These are phyloP conservation scores for Zygosaccharomyces siamensis DNA, from an alignment of 805 yeast genomes.

Conservation along the genomic window DNA sequence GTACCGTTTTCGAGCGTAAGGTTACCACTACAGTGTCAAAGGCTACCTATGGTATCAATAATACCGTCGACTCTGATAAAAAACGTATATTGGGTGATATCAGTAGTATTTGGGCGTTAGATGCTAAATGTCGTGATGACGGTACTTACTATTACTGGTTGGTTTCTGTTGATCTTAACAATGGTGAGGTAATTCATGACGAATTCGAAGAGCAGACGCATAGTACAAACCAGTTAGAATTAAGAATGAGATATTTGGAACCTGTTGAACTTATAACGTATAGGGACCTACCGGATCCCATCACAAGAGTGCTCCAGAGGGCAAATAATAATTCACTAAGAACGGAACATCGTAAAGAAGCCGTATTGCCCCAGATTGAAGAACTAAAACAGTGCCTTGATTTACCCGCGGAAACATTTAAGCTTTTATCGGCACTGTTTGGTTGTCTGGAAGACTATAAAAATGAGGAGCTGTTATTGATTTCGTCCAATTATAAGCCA, in stretches of 20 bases:
- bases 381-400: slow-evolving; percentile 30
- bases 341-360: background rate
- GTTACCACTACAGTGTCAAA: slow-evolving; percentile 70
- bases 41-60: slow-evolving; percentile 60
- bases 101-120: slow-evolving; percentile 30
- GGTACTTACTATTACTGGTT: slow-evolving; percentile 14
- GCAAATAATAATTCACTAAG: slow-evolving; percentile 26
- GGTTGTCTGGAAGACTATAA: slow-evolving; percentile 59
- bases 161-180: slow-evolving; percentile 59
- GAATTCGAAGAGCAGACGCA: slow-evolving; percentile 52
- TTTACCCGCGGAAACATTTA: slow-evolving; percentile 23
- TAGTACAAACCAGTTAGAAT: slow-evolving; percentile 59
- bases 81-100: slow-evolving; percentile 24
- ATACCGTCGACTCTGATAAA: slow-evolving; percentile 48
- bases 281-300: slow-evolving; percentile 18
- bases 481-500: slow-evolving; percentile 46
- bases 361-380: slow-evolving; percentile 6
- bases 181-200: slow-evolving; percentile 76
- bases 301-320: slow-evolving; percentile 37
- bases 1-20: slow-evolving; percentile 59
- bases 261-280: slow-evolving; percentile 65
- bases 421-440: slow-evolving; percentile 41
- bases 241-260: slow-evolving; percentile 64
- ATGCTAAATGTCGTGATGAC: slow-evolving; percentile 3
- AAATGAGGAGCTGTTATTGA: slow-evolving; percentile 50